Percentiles rank a stretch among this genome's conserved stretches.
Conservation (phyloP, 192 early-diverging fungal genomes). For the Chytriomyces confervae region DNA sequence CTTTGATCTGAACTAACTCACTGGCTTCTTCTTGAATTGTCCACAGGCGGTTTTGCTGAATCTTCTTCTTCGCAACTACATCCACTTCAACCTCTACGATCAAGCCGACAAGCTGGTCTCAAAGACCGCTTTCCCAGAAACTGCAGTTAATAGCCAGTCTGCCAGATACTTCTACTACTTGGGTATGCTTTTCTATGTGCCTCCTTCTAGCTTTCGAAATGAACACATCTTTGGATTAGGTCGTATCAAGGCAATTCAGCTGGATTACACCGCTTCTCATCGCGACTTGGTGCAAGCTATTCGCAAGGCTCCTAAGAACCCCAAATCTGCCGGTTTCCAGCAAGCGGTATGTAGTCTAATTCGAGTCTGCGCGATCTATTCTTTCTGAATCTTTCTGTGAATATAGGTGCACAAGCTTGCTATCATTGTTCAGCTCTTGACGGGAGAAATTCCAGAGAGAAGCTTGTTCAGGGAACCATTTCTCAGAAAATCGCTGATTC, state of each 20-base stretch:
- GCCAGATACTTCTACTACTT: constrained; percentile 97
- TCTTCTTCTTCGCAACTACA: constrained; percentile 88
- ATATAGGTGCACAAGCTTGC: constrained; percentile 86
- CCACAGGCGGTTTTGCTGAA: constrained; percentile 85
- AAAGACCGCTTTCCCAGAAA: constrained; percentile 87
- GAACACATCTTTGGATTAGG: constrained; percentile 39
- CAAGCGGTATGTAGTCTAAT: constrained; percentile 71
- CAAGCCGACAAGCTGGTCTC: constrained; percentile 96
- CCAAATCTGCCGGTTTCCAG: constrained; percentile 89
- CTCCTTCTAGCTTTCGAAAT: not conserved
- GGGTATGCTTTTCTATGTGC: constrained; percentile 41
- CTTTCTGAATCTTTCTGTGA: constrained; percentile 21
- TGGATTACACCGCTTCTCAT: constrained; percentile 95
- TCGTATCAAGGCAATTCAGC: constrained; percentile 95
- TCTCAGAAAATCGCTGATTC: constrained; percentile 81
- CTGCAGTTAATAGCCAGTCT: constrained; percentile 89
- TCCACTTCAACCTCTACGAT: constrained; percentile 94
- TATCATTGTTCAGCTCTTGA: constrained; percentile 96
- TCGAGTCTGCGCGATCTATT: not conserved
- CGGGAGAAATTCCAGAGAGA: constrained; percentile 98
- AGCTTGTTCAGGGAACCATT: constrained; percentile 88
- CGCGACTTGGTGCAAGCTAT: constrained; percentile 89
- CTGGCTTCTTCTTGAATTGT: not conserved
- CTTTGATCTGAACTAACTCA: too few species aligned
- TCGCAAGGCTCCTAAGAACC: constrained; percentile 89